Evolutionary conservation across 352 stramenopile species (phyloP).

Genomic region (Globisporangium orthogonon): DNA sequence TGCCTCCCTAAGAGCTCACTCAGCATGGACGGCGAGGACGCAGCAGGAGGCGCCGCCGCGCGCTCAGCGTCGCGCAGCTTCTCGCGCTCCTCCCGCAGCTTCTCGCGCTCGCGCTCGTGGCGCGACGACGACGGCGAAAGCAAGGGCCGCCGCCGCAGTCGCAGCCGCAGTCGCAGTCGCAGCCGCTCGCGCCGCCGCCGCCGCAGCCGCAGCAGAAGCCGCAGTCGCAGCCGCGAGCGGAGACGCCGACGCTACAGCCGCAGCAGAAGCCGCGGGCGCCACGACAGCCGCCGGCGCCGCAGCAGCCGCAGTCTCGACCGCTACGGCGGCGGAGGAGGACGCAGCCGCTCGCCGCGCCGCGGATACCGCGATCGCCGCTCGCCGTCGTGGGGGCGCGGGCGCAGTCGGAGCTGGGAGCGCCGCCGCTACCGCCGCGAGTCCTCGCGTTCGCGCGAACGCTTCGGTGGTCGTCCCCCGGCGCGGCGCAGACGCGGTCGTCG

Average conservation of each 20-base stretch:
- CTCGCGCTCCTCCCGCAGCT: neutral
- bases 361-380: conserved; percentile 5
- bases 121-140: neutral
- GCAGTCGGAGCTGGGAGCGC: conserved; percentile 1
- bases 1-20: too few relatives aligned
- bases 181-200: neutral
- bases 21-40: neutral
- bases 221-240: neutral
- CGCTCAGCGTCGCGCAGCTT: neutral
- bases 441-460: conserved; percentile 14
- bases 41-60: neutral
- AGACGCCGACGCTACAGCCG: neutral
- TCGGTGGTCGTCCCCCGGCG: neutral
- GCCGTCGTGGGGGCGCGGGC: conserved; percentile 1
- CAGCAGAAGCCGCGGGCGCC: conserved; percentile 3
- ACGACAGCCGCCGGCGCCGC: conserved; percentile 4
- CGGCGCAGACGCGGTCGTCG: conserved; percentile 3
- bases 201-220: neutral
- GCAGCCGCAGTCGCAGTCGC: neutral
- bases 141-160: neutral
- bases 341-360: conserved; percentile 7
- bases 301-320: conserved; percentile 9
- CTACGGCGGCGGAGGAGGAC: conserved; percentile 3
- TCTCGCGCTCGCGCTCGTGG: neutral
- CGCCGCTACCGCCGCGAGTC: conserved; percentile 1